phyloP scores from a whole-genome alignment of 176 grass and related monocot species.

The bread wheat (Triticum aestivum) region IWGSC_CS_RefSeq_v2.1 NC_057806.1:608684261-608684760 shows the following conservation, averaged over 20 bases:
- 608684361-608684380: constrained; percentile 44
- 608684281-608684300: too few relatives aligned
- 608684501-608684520: not conserved
- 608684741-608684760: not conserved
- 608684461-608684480: not conserved
- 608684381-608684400: constrained; percentile 36
- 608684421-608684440: constrained; percentile 92
- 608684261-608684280: not conserved
- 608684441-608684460: constrained; percentile 89
- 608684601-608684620: constrained; percentile 84
- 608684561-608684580: constrained; percentile 95
- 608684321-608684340: constrained; percentile 15
- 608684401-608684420: constrained; percentile 66
- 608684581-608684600: constrained; percentile 85
- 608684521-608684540: constrained; percentile 4
- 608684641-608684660: constrained; percentile 8
- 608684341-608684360: constrained; percentile 68
- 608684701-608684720: not conserved
- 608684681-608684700: constrained; percentile 15
- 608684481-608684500: not conserved
- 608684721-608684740: not conserved
- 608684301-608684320: not conserved
- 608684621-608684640: not conserved
- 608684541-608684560: constrained; percentile 88
- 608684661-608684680: not conserved